phyloP scores from a whole-genome alignment of 345 rosid genomes.

The Lagerstroemia speciosa region DNA sequence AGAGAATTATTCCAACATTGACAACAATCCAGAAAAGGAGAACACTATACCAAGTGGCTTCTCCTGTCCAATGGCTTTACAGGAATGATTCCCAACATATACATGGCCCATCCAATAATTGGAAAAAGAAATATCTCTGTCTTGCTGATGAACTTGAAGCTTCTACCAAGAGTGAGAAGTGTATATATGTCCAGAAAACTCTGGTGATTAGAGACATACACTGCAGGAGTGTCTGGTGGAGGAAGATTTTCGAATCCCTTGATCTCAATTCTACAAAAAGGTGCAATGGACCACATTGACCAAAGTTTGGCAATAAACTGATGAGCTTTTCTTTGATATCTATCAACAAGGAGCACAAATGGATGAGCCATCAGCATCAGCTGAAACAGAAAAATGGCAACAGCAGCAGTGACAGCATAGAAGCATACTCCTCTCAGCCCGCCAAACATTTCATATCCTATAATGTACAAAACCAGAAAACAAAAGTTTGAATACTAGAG shows the following conservation, averaged over 20 bases:
- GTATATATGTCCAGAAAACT: conserved; percentile 86
- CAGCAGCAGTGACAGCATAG: conserved; percentile 45
- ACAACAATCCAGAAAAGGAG: conserved; percentile 4
- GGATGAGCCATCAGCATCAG: conserved; percentile 66
- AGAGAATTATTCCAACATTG: not conserved
- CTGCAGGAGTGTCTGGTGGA: conserved; percentile 59
- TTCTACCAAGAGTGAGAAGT: conserved; percentile 70
- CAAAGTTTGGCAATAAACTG: conserved; percentile 66
- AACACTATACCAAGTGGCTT: conserved; percentile 66
- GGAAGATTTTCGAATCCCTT: conserved; percentile 85
- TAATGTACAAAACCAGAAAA: conserved; percentile 23
- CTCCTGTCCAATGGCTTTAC: conserved; percentile 80
- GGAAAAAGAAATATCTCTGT: conserved; percentile 69
- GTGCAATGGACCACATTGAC: conserved; percentile 51
- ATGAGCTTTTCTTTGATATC: conserved; percentile 60
- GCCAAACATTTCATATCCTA: conserved; percentile 49
- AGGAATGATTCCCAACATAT: conserved; percentile 73
- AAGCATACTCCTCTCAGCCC: conserved; percentile 77
- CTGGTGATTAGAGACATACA: conserved; percentile 89
- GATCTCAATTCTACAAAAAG: conserved; percentile 42
- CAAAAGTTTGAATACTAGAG: conserved; percentile 8
- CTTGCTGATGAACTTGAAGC: conserved; percentile 91
- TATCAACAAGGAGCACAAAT: conserved; percentile 66
- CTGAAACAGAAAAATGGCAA: conserved; percentile 55
- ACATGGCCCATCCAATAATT: conserved; percentile 90